A percentile compares a stretch with the other conserved stretches of the same genome.
Evolutionary conservation across 1,284 basidiomycete species (phyloP).

Genomic region (Pholiota adiposa): DNA sequence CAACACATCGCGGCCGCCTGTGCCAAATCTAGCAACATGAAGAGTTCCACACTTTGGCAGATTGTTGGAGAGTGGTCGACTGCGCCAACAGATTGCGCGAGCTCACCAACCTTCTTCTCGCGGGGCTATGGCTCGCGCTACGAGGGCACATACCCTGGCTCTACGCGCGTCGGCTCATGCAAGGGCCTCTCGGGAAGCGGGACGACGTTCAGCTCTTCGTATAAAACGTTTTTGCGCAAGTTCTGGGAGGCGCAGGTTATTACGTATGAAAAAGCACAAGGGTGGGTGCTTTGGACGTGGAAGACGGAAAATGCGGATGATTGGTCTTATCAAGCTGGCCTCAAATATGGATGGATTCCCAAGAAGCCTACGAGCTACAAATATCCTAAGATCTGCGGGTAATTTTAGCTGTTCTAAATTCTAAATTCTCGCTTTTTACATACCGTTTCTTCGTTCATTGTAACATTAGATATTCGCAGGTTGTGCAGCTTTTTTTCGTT

Average conservation of each 20-base stretch:
- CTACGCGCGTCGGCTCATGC: constrained; percentile 72
- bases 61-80: constrained; percentile 87
- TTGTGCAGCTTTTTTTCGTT: no score
- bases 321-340: constrained; percentile 78
- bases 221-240: constrained; percentile 82
- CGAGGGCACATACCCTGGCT: constrained; percentile 72
- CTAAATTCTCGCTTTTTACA: no score
- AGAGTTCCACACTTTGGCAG: constrained; percentile 66
- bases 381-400: constrained; percentile 43
- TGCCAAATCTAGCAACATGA: constrained; percentile 45
- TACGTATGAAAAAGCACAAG: constrained; percentile 63
- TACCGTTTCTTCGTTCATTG: not conserved
- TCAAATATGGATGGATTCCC: constrained; percentile 85
- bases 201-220: constrained; percentile 71
- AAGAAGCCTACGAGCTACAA: constrained; percentile 38
- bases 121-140: constrained; percentile 71
- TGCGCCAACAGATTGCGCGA: constrained; percentile 87
- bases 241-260: constrained; percentile 86
- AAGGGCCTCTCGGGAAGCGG: constrained; percentile 65
- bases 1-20: constrained; percentile 74
- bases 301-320: constrained; percentile 74
- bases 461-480: no score
- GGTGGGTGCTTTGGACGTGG: constrained; percentile 78
- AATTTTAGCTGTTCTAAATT: not conserved
- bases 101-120: constrained; percentile 63